These are phyloP conservation scores for Termitomyces sp. DNA, from an alignment of 768 basidiomycete species.

Conservation along the genomic window DNA sequence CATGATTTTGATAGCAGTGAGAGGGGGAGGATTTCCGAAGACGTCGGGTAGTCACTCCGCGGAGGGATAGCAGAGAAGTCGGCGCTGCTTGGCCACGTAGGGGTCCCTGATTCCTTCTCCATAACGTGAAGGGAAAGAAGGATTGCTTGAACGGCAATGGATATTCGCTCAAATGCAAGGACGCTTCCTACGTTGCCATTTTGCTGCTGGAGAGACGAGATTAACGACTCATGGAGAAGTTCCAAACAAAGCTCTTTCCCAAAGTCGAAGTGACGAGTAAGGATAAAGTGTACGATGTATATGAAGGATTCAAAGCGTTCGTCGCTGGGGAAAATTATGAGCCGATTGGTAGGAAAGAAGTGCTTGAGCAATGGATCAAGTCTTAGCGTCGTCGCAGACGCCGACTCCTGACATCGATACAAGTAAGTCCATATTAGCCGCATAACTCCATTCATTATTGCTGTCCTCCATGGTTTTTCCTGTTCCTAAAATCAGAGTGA, in stretches of 20 bases:
- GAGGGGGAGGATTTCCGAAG: constrained; percentile 55
- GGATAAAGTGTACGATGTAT: constrained; percentile 75
- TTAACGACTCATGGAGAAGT: constrained; percentile 64
- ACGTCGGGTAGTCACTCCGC: constrained; percentile 64
- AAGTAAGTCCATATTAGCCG: constrained; percentile 91
- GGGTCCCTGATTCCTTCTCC: constrained; percentile 64
- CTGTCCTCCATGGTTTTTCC: constrained; percentile 70
- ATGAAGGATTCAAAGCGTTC: constrained; percentile 73
- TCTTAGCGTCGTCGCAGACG: constrained; percentile 74
- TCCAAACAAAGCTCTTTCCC: constrained; percentile 80
- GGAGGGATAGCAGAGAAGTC: constrained; percentile 57
- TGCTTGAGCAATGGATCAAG: constrained; percentile 69
- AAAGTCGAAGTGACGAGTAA: constrained; percentile 79
- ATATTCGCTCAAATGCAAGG: constrained; percentile 66
- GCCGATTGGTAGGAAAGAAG: constrained; percentile 72
- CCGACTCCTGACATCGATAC: constrained; percentile 85
- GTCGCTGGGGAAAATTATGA: constrained; percentile 58
- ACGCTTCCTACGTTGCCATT: constrained; percentile 33
- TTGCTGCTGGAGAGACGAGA: constrained; percentile 36
- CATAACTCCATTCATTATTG: constrained; percentile 75
- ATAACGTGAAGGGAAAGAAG: constrained; percentile 64
- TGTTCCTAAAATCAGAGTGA: constrained; percentile 24
- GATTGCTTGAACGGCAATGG: constrained; percentile 72
- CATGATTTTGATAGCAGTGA: constrained; percentile 54
- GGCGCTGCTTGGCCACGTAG: constrained; percentile 72